These are phyloP conservation scores for Starmera dryadoides DNA, from an alignment of 805 yeast species.

Conservation along the genomic window DNA sequence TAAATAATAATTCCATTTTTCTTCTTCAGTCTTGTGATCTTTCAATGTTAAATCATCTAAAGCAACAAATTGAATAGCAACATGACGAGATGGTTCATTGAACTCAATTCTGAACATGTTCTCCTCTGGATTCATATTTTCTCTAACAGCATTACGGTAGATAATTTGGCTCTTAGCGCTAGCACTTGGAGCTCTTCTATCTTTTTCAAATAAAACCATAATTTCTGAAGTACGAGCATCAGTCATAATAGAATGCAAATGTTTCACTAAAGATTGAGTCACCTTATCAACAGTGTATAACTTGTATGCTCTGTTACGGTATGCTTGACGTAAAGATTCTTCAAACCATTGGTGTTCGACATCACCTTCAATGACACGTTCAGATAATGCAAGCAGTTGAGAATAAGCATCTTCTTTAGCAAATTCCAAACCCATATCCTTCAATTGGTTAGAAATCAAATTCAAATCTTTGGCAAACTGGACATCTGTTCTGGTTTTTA, in stretches of 20 bases:
- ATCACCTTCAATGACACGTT: slow-evolving; percentile 77
- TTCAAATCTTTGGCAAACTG: slow-evolving; percentile 85
- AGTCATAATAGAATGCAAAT: slow-evolving; percentile 75
- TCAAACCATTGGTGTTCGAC: slow-evolving; percentile 93
- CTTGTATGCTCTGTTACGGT: slow-evolving; percentile 87
- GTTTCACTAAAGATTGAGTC: slow-evolving; percentile 74
- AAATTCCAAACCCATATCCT: slow-evolving; percentile 73
- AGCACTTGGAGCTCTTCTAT: slow-evolving; percentile 55
- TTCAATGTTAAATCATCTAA: slow-evolving; percentile 83
- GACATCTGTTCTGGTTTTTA: slow-evolving; percentile 53
- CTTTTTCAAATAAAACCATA: slow-evolving; percentile 74
- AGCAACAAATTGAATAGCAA: slow-evolving; percentile 76
- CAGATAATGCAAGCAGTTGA: slow-evolving; percentile 72
- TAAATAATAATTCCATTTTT: slow-evolving; percentile 86
- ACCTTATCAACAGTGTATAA: slow-evolving; percentile 91
- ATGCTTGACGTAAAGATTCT: slow-evolving; percentile 91
- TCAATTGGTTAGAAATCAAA: slow-evolving; percentile 70
- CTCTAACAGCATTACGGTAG: slow-evolving; percentile 82
- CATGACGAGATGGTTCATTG: slow-evolving; percentile 42
- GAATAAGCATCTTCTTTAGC: slow-evolving; percentile 63
- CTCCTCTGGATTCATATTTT: slow-evolving; percentile 78
- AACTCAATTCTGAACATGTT: slow-evolving; percentile 85
- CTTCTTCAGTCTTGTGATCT: slow-evolving; percentile 61
- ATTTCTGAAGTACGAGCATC: slow-evolving; percentile 79
- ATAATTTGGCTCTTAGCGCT: slow-evolving; percentile 83